Conservation (phyloP, 1,284 basidiomycete genomes). For the Inonotus hispidus region DNA sequence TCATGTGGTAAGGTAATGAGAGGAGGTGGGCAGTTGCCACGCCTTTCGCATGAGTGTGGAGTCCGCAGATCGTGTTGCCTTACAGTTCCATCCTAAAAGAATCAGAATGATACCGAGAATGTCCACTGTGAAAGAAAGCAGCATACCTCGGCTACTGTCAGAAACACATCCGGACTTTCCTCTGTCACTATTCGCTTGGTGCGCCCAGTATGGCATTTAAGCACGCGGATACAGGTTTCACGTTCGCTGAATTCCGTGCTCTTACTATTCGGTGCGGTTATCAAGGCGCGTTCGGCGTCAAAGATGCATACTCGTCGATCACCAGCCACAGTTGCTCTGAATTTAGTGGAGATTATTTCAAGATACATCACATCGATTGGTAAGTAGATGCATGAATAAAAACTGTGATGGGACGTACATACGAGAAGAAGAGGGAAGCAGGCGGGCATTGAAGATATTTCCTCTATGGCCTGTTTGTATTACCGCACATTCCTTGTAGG, state of each 20-base stretch:
- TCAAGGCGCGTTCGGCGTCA: constrained; percentile 55
- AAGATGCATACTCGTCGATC: constrained; percentile 80
- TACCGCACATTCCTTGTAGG: constrained; percentile 55
- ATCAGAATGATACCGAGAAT: constrained; percentile 12
- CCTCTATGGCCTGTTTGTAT: constrained; percentile 76
- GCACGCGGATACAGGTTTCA: constrained; percentile 45
- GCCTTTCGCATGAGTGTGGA: constrained; percentile 49
- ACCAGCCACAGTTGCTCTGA: constrained; percentile 71
- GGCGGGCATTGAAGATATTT: constrained; percentile 87
- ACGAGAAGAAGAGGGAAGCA: constrained; percentile 69
- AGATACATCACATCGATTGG: constrained; percentile 5
- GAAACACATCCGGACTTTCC: constrained; percentile 76
- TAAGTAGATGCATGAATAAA: constrained; percentile 4
- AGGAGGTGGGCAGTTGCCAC: constrained; percentile 57
- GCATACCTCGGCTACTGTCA: constrained; percentile 79
- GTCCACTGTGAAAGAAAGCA: too few relatives aligned
- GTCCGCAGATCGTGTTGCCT: constrained; percentile 85
- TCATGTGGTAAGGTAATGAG: constrained; percentile 56
- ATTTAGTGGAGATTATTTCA: not conserved
- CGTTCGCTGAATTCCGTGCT: constrained; percentile 37
- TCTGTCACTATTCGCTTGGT: constrained; percentile 83
- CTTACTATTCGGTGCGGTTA: constrained; percentile 30
- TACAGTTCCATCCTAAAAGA: constrained; percentile 54
- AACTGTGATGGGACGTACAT: constrained; percentile 37
- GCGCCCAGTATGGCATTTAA: constrained; percentile 63